Conservation (phyloP, 2,329 filamentous ascomycete species). For the Neonectria hederae region DNA sequence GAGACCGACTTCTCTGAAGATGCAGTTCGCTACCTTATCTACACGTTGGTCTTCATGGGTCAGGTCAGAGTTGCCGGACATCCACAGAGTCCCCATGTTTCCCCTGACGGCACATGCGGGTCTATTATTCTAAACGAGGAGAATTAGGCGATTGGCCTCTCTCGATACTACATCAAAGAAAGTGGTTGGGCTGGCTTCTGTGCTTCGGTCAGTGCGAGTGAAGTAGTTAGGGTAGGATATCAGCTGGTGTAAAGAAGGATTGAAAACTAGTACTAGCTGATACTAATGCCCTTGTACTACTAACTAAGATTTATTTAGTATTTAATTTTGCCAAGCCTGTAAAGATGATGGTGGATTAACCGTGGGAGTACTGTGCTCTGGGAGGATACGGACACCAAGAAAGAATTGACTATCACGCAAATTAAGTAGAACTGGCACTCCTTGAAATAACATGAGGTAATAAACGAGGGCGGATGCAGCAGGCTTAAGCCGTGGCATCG, state of each 20-base stretch:
- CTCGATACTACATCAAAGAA: background rate
- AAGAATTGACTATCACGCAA: no score
- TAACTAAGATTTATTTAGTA: no score
- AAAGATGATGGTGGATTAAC: no score
- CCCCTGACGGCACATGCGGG: background rate
- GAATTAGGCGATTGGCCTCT: background rate
- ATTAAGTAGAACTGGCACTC: no score
- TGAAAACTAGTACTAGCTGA: background rate
- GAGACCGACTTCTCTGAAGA: no score
- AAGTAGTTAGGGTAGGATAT: constrained; percentile 1
- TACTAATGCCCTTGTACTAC: no score
- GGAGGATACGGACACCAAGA: no score
- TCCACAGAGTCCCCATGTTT: background rate
- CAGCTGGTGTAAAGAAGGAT: background rate
- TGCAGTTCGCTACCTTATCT: background rate
- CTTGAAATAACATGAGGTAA: no score
- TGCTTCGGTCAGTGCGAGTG: background rate
- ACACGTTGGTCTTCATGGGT: background rate
- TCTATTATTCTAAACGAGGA: background rate
- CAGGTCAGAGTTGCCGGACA: background rate
- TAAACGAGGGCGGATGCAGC: no score
- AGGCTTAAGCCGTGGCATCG: no score
- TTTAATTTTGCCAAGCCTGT: no score
- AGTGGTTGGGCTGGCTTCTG: background rate
- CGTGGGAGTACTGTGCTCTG: no score